A percentile compares a stretch with the other conserved stretches of the same genome.
Evolutionary conservation across 257 asterid species (phyloP).

Genomic region (Rubia yunnanensis): DNA sequence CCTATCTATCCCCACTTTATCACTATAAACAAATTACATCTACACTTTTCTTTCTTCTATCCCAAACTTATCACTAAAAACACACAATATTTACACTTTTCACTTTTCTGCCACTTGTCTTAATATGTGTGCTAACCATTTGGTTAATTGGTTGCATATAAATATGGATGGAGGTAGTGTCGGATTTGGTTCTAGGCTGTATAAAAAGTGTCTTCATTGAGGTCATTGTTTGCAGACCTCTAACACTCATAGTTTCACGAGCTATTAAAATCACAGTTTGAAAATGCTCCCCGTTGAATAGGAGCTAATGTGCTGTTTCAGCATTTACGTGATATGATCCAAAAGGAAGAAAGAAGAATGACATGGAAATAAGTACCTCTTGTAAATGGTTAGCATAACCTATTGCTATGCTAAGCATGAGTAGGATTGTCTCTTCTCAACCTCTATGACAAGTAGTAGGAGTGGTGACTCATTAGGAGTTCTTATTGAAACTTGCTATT

Average conservation of each 20-base stretch:
- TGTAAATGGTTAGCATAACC: not conserved
- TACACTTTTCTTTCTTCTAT: not conserved
- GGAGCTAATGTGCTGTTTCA: not conserved
- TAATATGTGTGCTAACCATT: too few species aligned
- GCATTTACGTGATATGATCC: not conserved
- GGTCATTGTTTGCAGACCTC: not conserved
- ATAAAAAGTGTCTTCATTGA: not conserved
- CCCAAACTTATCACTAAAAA: not conserved
- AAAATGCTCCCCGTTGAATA: not conserved
- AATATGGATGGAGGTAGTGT: not conserved
- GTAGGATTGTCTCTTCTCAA: not conserved
- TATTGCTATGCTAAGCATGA: not conserved
- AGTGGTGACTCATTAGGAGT: not conserved
- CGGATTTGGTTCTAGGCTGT: not conserved
- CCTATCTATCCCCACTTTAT: not conserved
- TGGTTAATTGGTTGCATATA: not conserved
- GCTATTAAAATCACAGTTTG: too few species aligned
- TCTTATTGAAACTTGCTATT: not conserved
- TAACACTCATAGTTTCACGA: not conserved
- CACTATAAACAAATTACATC: not conserved
- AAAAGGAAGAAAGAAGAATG: not conserved
- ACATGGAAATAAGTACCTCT: too few species aligned
- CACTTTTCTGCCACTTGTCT: not conserved
- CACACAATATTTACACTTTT: not conserved
- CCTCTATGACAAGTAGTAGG: too few species aligned